These are phyloP conservation scores for Lignosus rhinocerotis DNA, from an alignment of 1,284 basidiomycete genomes.

Conservation along the genomic window DNA sequence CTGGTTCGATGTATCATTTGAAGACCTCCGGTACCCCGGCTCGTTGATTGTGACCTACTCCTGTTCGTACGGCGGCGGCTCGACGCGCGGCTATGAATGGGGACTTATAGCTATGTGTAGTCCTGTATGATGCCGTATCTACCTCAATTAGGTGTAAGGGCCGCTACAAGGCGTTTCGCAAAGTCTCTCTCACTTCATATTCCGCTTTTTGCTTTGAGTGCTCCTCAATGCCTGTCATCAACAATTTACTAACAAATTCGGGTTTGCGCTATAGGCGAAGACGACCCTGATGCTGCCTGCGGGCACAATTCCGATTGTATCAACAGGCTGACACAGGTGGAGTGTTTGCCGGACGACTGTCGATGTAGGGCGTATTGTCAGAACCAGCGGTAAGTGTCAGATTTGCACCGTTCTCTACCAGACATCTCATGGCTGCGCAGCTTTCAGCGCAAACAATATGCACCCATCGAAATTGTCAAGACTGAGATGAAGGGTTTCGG, in stretches of 20 bases:
- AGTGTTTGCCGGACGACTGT: constrained; percentile 90
- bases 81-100: too few relatives aligned
- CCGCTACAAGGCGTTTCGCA: too few relatives aligned
- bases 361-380: constrained; percentile 81
- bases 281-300: constrained; percentile 72
- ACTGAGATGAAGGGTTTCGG: constrained; percentile 98
- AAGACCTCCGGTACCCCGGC: too few relatives aligned
- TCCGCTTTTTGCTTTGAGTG: too few relatives aligned
- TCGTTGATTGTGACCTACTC: too few relatives aligned
- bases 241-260: not conserved
- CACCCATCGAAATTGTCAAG: constrained; percentile 85
- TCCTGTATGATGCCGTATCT: too few relatives aligned
- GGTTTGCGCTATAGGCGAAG: constrained; percentile 43
- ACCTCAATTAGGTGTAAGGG: too few relatives aligned
- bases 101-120: too few relatives aligned
- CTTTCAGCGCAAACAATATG: constrained; percentile 87
- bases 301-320: constrained; percentile 93
- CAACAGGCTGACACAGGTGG: constrained; percentile 96
- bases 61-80: too few relatives aligned
- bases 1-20: not conserved
- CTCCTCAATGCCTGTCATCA: not conserved
- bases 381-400: constrained; percentile 81
- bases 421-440: constrained; percentile 42
- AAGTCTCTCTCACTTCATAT: too few relatives aligned
- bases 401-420: not conserved